A percentile compares a stretch with the other conserved stretches of the same genome.
Evolutionary conservation across 2,329 filamentous ascomycete species (phyloP).

Genomic region (Xylaria sp.): DNA sequence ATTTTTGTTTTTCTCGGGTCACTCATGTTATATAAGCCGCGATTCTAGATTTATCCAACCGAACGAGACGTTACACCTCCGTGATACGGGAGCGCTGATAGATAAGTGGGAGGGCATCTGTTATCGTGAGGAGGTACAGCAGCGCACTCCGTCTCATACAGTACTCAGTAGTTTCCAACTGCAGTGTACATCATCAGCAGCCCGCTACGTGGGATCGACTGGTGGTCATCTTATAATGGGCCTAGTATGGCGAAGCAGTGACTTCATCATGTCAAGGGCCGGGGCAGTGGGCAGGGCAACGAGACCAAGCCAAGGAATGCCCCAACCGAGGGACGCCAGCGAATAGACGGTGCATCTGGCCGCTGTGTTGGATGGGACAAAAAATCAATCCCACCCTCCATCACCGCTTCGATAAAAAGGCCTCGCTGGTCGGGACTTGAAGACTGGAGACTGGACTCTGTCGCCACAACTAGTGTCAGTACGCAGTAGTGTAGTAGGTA

Average conservation of each 20-base stretch:
- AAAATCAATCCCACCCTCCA: constrained; percentile 28
- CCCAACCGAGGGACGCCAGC: constrained; percentile 28
- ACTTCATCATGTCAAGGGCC: constrained; percentile 29
- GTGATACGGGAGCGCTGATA: constrained; percentile 8
- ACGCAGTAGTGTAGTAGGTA: no score
- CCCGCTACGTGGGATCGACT: constrained; percentile 23
- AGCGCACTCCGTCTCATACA: constrained; percentile 1
- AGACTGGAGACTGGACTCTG: constrained; percentile 1
- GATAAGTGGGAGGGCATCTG: constrained; percentile 3
- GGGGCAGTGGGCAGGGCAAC: constrained; percentile 24
- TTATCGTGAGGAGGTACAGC: constrained; percentile 23
- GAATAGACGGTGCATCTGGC: constrained; percentile 22
- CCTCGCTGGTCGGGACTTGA: no score
- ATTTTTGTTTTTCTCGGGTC: not conserved
- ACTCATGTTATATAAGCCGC: constrained; percentile 19
- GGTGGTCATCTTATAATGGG: constrained; percentile 19
- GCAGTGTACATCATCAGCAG: constrained; percentile 3
- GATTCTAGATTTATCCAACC: constrained; percentile 25
- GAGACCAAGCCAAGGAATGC: constrained; percentile 18
- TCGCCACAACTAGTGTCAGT: constrained; percentile 12
- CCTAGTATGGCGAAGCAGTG: constrained; percentile 28
- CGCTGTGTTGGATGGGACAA: constrained; percentile 17
- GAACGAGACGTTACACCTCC: constrained; percentile 19
- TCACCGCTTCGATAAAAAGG: constrained; percentile 4
- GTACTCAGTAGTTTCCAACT: not conserved